phyloP scores from a whole-genome alignment of 148 eudicot species.

The Amaranthus palmeri region DNA sequence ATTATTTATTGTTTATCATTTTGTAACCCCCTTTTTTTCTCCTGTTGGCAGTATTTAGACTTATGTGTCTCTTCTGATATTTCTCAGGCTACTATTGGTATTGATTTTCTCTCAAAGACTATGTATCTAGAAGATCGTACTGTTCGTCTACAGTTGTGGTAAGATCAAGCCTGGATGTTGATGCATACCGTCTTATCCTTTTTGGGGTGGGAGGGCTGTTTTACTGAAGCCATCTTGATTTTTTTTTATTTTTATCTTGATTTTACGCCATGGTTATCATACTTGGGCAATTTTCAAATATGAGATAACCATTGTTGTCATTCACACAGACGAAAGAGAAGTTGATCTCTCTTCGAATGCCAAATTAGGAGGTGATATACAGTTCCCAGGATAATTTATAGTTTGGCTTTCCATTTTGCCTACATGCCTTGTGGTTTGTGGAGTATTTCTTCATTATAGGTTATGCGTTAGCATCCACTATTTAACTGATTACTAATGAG shows the following conservation, averaged over 20 bases:
- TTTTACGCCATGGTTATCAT: too few relatives aligned
- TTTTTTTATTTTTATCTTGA: too few relatives aligned
- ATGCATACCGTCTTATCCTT: too few relatives aligned
- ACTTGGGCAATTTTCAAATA: too few relatives aligned
- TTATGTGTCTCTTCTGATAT: not conserved
- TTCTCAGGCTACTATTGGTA: slow-evolving; percentile 46
- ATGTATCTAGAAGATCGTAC: slow-evolving; percentile 57
- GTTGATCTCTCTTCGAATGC: too few relatives aligned
- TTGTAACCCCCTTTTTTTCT: not conserved
- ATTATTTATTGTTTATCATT: not conserved
- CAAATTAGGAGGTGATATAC: too few relatives aligned
- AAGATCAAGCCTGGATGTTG: slow-evolving; percentile 6
- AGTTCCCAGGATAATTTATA: not conserved
- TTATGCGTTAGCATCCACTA: not conserved
- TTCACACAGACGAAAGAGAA: too few relatives aligned
- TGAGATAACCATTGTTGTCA: too few relatives aligned
- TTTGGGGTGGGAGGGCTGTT: too few relatives aligned
- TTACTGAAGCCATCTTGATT: too few relatives aligned
- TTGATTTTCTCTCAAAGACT: slow-evolving; percentile 46
- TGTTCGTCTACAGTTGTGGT: slow-evolving; percentile 50
- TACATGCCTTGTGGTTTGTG: not conserved
- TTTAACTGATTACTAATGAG: slow-evolving; percentile 1
- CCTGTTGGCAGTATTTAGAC: not conserved
- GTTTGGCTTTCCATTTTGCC: not conserved
- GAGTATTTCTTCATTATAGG: too few relatives aligned